phyloP scores from a whole-genome alignment of 352 stramenopile genomes.

The Phytophthora multivora region DNA sequence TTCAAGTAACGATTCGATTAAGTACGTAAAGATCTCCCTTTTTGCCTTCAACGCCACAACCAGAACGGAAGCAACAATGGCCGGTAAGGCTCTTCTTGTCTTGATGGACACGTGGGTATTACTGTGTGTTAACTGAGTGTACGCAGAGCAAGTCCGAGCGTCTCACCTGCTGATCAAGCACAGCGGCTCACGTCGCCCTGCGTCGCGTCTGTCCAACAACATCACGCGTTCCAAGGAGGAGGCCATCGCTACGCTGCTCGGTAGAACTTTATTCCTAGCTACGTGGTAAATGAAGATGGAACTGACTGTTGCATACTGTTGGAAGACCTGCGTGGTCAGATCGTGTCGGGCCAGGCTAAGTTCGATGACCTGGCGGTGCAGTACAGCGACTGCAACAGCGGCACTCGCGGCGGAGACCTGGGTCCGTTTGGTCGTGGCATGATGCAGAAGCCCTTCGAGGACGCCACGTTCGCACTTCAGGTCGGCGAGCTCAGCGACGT shows the following conservation, averaged over 20 bases:
- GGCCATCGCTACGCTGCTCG: conserved; percentile 84
- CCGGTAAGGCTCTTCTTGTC: conserved; percentile 17
- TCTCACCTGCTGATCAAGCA: conserved; percentile 97
- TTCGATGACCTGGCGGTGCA: conserved; percentile 83
- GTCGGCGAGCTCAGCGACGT: conserved; percentile 94
- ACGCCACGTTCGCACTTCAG: conserved; percentile 90
- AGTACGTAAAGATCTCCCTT: conserved; percentile 1
- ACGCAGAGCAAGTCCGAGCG: conserved; percentile 73
- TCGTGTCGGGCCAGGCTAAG: conserved; percentile 75
- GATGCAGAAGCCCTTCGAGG: conserved; percentile 94
- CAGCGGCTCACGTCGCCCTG: conserved; percentile 84
- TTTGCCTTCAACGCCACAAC: conserved; percentile 11
- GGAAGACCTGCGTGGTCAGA: conserved; percentile 75
- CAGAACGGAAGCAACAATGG: conserved; percentile 23
- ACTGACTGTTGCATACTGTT: background rate
- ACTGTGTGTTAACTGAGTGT: background rate
- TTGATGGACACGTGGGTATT: background rate
- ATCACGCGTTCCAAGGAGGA: conserved; percentile 93
- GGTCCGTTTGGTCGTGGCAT: conserved; percentile 86
- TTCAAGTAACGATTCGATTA: conserved; percentile 1
- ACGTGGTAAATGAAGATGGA: background rate
- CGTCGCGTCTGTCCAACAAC: conserved; percentile 88
- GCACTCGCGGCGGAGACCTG: conserved; percentile 89
- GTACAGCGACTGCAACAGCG: conserved; percentile 87
- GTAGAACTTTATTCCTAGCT: conserved; percentile 18